Conservation (phyloP, 1,284 basidiomycete species). For the Naganishia albida region DNA sequence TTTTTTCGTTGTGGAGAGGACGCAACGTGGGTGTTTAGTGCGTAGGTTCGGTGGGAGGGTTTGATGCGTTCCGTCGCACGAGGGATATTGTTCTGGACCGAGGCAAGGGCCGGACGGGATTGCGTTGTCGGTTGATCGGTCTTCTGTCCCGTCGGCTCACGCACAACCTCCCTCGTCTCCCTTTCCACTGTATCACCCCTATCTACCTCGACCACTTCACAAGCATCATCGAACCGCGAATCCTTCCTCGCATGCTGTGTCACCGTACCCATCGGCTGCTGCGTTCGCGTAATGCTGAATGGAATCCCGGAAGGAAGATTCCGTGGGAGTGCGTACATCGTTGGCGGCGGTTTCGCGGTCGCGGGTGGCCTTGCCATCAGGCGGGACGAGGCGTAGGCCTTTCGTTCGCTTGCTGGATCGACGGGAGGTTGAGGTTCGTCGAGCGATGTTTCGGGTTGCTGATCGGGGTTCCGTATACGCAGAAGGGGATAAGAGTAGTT, state of each 20-base stretch:
- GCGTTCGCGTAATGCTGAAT: not conserved
- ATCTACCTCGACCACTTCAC: too few species aligned
- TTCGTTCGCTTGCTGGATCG: not conserved
- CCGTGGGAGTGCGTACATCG: not conserved
- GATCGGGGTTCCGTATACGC: conserved; percentile 1
- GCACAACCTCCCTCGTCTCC: not conserved
- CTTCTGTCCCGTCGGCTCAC: too few species aligned
- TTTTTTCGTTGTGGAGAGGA: too few species aligned
- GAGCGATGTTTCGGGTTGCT: not conserved
- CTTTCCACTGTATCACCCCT: not conserved
- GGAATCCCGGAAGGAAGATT: not conserved
- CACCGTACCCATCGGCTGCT: not conserved
- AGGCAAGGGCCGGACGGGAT: too few species aligned
- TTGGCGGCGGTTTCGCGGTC: not conserved
- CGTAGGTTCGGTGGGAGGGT: too few species aligned
- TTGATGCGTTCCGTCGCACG: too few species aligned
- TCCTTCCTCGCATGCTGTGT: not conserved
- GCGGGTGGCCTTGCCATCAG: not conserved
- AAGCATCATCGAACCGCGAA: conserved; percentile 22
- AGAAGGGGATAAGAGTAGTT: conserved; percentile 21
- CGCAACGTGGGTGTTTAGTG: too few species aligned
- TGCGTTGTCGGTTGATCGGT: too few species aligned
- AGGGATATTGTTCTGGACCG: too few species aligned
- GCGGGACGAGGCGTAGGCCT: not conserved
- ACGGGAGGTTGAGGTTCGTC: too few species aligned